Evolutionary conservation across 345 rosid genomes (phyloP).

Genomic region (Salix koriyanagi): DNA sequence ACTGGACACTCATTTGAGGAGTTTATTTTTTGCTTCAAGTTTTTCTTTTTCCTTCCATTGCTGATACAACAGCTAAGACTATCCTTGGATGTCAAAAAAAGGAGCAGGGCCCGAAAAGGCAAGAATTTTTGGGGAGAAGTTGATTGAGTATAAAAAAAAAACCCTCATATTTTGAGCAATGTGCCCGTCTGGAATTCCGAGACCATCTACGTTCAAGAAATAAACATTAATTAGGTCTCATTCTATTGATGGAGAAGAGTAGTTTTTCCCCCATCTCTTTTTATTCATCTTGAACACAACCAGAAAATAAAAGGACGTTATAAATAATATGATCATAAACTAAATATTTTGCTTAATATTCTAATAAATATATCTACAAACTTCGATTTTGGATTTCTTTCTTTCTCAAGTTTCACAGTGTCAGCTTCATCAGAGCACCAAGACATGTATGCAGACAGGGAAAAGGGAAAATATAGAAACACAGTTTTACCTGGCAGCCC

Average conservation of each 20-base stretch:
- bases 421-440: slow-evolving; percentile 35
- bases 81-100: background rate
- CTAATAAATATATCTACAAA: no score
- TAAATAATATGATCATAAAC: background rate
- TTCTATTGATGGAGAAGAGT: background rate
- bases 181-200: slow-evolving; percentile 52
- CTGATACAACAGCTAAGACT: background rate
- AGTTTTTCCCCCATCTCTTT: background rate
- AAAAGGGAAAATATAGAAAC: background rate
- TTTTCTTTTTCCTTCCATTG: background rate
- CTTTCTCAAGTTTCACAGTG: slow-evolving; percentile 61
- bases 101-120: background rate
- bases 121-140: background rate
- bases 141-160: slow-evolving; percentile 16
- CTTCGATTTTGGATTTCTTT: slow-evolving; percentile 34
- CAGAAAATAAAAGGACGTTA: background rate
- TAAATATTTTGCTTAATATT: no score
- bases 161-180: slow-evolving; percentile 69
- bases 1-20: background rate
- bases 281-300: background rate
- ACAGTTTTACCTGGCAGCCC: slow-evolving; percentile 55
- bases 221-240: slow-evolving; percentile 12
- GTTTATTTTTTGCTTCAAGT: background rate
- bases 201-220: slow-evolving; percentile 44
- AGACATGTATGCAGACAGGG: background rate